Base-by-base conservation (phyloP, 352 stramenopile species). In the Pythium volutum region DNA sequence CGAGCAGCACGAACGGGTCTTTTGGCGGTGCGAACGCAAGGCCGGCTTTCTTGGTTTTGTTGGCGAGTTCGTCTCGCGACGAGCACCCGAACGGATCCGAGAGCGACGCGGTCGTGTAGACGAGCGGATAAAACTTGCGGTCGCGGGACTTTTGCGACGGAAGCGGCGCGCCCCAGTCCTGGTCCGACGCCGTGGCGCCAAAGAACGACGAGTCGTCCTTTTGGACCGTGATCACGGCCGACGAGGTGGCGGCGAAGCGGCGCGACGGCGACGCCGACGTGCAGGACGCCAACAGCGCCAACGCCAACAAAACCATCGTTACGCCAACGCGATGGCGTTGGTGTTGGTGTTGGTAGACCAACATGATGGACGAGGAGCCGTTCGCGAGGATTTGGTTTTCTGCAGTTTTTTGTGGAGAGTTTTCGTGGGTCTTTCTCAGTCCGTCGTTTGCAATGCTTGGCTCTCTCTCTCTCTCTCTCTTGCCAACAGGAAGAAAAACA, bases 221-320 rank as follows among this genome's bases (percentile, higher is more conserved):
- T 57, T 80, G 76, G 59, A 92, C 69, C 36, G 76, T 84, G 33
- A 92, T 69, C 15, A 90, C 72, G 10, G 77, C 74, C 45, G 77
- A 73, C 26, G 61, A 69, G 1, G 22, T 27, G 6, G 64, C 33
- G 14, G 50, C 20, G 36, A 62, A 70, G 34, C 51, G 50, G 25
- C 51, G 50, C 43, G 61, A 36, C 12, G 36, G 61, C 29, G 49
- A 53, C 23, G 59, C 59, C 11, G 33, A 10, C 9, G 49, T 27
- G 16, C n/a, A 39, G n/a, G 29, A 23, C 15, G 39, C 31, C 43
- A 58, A 26, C 41, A 66, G 14, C 16, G 26, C 57, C 36, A 64
- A 9, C n/a, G 41, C 16, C 36, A 45, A 12, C 36, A 39, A 4
- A 8, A 39, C 15, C 36, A 12, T 43, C 36, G 7, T 43, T 6